Evolutionary conservation across 257 asterid genomes (phyloP), one percentile per base, ranked within the genome.

Genomic region (Cinchona pubescens): DNA sequence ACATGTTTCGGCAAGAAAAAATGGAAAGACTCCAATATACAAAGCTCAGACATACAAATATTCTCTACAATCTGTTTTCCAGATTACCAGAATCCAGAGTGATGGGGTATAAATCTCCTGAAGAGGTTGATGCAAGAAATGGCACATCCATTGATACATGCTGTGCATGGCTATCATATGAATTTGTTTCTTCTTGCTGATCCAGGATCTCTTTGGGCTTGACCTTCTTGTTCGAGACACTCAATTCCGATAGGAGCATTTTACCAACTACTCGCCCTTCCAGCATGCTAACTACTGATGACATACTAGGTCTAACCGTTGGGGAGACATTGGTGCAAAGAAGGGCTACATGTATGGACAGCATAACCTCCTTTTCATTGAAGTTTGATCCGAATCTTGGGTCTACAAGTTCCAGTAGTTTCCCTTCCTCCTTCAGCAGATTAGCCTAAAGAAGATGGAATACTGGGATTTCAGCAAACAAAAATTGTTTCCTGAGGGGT

Each of bases 271-370:
- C 74, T 69, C 61, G 81, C 6, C 93, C 90, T 74, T 87, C 96
- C 2, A 90, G 88, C 78, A 87, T 85, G 86, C 92, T 85, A 27
- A 90, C 90, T 43, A 84, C 92, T 0, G 81, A 71, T 2, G 96
- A 88, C 93, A 90, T 90, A 27, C 23, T 82, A 25, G 96, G 96
- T 76, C 96, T 85, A 66, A 75, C 88, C 0, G 87, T 58, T 5
- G 89, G 79, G 19, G 78, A 75, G 5, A 64, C 75, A 71, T 83
- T 73, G 10, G 93, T 80, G 85, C 96, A 90, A 23, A 29, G 85
- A 67, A 90, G 88, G 6, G 81, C 94, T 51, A 89, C 74, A n/a
- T 76, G 75, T 60, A 89, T 87, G 21, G 88, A 73, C 1, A 61
- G 48, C 69, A 76, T 48, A 12, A 76, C 89, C 69, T 83, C 89